Conservation (phyloP, 1,139 yeast species). For the Sugiyamaella neomexicana region DNA sequence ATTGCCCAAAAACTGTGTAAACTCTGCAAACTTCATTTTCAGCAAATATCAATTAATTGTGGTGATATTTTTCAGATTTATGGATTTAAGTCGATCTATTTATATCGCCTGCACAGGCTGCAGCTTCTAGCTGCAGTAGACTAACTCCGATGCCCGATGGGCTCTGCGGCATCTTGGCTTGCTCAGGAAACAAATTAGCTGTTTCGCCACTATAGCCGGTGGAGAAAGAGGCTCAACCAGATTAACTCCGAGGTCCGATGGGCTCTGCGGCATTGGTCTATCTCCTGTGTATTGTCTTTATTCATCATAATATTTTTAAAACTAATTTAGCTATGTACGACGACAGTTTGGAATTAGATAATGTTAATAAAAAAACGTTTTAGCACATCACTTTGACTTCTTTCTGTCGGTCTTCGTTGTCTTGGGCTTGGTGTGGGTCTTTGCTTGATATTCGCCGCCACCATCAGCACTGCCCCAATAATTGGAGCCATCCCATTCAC, state of each 20-base stretch:
- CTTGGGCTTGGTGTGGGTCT: too few species aligned
- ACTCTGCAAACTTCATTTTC: conserved; percentile 9
- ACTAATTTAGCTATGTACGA: neutral
- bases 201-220: neutral
- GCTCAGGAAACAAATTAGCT: neutral
- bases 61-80: neutral
- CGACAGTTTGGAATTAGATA: neutral
- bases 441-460: neutral
- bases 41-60: neutral
- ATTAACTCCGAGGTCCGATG: too few species aligned
- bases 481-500: neutral
- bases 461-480: too few species aligned
- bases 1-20: conserved; percentile 4
- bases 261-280: too few species aligned
- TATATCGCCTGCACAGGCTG: neutral
- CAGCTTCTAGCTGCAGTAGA: neutral
- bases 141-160: conserved; percentile 1
- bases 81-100: neutral
- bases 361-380: too few species aligned
- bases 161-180: neutral
- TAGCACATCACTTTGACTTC: too few species aligned
- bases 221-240: too few species aligned
- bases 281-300: too few species aligned
- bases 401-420: too few species aligned
- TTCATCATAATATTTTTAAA: neutral